Base-by-base conservation (phyloP, 163 green algal genomes). In the Scenedesmus sp. region DNA sequence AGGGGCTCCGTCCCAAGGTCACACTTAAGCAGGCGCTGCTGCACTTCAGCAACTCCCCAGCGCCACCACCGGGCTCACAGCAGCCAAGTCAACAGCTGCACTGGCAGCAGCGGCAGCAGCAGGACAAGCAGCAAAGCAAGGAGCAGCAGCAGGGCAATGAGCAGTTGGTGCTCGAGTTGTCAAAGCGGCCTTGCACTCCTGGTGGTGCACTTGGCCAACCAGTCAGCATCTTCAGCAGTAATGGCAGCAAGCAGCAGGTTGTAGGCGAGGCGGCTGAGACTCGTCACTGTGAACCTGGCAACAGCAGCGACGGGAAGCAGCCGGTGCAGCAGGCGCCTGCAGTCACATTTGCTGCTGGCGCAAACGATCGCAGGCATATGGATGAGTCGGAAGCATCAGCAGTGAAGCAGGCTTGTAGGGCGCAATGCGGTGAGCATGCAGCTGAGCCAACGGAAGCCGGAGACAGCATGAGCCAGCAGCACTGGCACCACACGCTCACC, bases 211-310 rank as follows among this genome's bases (percentile, higher is more conserved):
- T 88, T 59, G 37, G 40, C 37, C 43, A 88, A 26, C 83, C 56
- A 2, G 44, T 81, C 37, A 88, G 83, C 59, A 81, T 87, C n/a
- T 87, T 81, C 83, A 88, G 40, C 33, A 43, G 22, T 49, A n/a
- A 6, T 59, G 83, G 53, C 82, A 76, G 44, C 53, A 49, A 76
- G 61, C 61, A 76, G 61, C 6, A 16, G 7, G 30, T 1, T 1
- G 26, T 20, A 40, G 30, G 18, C 26, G 61, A 40, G 30, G 61
- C 30, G 40, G 30, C 30, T 37, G 30, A 37, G 7, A 9, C 61
- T 40, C 13, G 1, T 4, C 37, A 4, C 2, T 40, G 61, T 16
- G 26, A 5, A 0, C 1, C 61, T 37, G 61, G 13, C 30, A 76
- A 30, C 30, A 76, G 22, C 61, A 76, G 30, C 61, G 24, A n/a